Percentiles rank a stretch among this genome's conserved stretches.
phyloP scores from a whole-genome alignment of 2,329 filamentous ascomycete species.

The Colletotrichum simmondsii region DNA sequence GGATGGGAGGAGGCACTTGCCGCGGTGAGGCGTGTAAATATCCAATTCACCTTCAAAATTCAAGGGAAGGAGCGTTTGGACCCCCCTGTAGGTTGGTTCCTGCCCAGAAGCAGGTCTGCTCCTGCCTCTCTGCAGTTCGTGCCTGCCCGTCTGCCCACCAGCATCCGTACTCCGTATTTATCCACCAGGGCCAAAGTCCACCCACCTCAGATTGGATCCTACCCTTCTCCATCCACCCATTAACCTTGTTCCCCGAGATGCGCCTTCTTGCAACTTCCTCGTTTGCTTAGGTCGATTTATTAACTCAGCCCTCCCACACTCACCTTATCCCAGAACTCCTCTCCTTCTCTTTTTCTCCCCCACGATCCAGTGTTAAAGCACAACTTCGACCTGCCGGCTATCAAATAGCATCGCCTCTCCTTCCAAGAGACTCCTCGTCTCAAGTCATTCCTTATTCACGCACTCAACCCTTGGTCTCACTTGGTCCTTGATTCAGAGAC shows the following conservation, averaged over 20 bases:
- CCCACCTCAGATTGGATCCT: neutral
- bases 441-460: conserved; percentile 33
- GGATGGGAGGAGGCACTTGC: too few relatives aligned
- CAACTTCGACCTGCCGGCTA: conserved; percentile 12
- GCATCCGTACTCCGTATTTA: neutral
- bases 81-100: neutral
- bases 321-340: neutral
- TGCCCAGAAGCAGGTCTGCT: neutral
- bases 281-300: conserved; percentile 11
- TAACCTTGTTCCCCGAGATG: conserved; percentile 17
- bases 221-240: conserved; percentile 7
- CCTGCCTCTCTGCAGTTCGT: neutral
- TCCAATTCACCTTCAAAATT: conserved; percentile 3
- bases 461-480: conserved; percentile 9
- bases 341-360: neutral
- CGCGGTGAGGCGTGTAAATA: conserved; percentile 11
- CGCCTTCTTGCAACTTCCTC: conserved; percentile 8
- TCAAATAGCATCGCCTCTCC: conserved; percentile 31
- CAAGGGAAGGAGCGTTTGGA: conserved; percentile 2
- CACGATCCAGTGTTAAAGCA: conserved; percentile 21
- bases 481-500: conserved; percentile 19
- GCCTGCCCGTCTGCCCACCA: neutral
- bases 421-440: conserved; percentile 3
- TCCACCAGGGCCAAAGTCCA: neutral
- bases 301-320: conserved; percentile 20